A percentile compares a stretch with the other conserved stretches of the same genome.
Conservation (phyloP, 73 alveolate genomes). For the Urostyla sp. region DNA sequence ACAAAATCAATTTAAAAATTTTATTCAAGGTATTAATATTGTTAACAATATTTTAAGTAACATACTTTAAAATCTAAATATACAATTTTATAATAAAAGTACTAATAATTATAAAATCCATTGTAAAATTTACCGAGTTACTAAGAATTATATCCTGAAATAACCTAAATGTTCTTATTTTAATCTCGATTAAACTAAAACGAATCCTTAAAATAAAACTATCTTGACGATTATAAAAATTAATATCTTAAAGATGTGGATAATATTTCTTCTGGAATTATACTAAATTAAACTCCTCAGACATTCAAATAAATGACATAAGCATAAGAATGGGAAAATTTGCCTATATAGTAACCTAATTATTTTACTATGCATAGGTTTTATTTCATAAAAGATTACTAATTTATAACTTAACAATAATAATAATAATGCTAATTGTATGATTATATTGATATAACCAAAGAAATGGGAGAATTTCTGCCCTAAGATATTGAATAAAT, state of each 20-base stretch:
- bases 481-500: conserved; percentile 14
- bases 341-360: neutral
- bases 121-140: neutral
- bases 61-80: neutral
- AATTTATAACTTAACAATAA: neutral
- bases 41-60: conserved; percentile 5
- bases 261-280: neutral
- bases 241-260: neutral
- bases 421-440: neutral
- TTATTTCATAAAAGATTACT: neutral
- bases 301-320: neutral
- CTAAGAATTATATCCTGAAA: conserved; percentile 16
- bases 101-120: conserved; percentile 1
- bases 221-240: neutral
- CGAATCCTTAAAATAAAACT: conserved; percentile 7
- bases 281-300: neutral
- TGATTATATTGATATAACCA: conserved; percentile 20
- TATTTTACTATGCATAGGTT: conserved; percentile 29
- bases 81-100: neutral
- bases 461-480: conserved; percentile 51
- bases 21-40: neutral
- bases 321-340: neutral
- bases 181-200: conserved; percentile 12
- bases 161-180: conserved; percentile 1
- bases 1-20: neutral